Base-by-base conservation (phyloP, 1,284 basidiomycete genomes). In the Melampsora larici-populina region DNA sequence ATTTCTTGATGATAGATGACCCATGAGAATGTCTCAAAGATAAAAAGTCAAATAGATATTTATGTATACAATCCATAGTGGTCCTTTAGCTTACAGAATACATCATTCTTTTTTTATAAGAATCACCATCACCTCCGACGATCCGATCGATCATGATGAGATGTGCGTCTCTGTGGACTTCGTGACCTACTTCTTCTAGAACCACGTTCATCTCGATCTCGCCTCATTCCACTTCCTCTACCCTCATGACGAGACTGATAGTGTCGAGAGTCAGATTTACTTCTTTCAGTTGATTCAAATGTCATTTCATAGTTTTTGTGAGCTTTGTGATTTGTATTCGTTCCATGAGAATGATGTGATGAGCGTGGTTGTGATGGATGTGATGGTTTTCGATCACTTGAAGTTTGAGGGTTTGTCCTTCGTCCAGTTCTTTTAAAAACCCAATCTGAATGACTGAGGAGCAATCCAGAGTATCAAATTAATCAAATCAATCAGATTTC, bases 401-500 rank as follows among this genome's bases (percentile, higher is more conserved):
- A 8, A 36, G 49, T 49, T 33, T 60, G 36, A 4, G 46, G 46
- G 21, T 58, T 62, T 7, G 46, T 55, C 46, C 67, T 55, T 17
- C 60, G 60, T 48, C 75, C 67, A 7, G 75, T 69, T 26, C 75
- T 33, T 26, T 70, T 77, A n/a, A 40, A 64, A 26, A 77, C 43
- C 75, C 75, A 77, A 43, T 77, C 75, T 60, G 75, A 69, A 70
- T 77, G 75, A 29, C 75, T 77, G 33, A 29, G n/a, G 24, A 6
- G 1, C 31, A 62, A 48, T 33, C 24, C 24, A 74, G 29, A 15
- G 40, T 21, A 75, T 18, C 24, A 31, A 36, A 24, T 63, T 21
- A 67, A 2, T 7, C 17, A 36, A 29, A 58, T 51, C 11, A 24
- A 36, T 26, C 21, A 29, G 13, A 24, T 36, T 72, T 24, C 15